These are phyloP conservation scores for Acmispon strigosus DNA, from an alignment of 306 rosid species.

Conservation along the genomic window DNA sequence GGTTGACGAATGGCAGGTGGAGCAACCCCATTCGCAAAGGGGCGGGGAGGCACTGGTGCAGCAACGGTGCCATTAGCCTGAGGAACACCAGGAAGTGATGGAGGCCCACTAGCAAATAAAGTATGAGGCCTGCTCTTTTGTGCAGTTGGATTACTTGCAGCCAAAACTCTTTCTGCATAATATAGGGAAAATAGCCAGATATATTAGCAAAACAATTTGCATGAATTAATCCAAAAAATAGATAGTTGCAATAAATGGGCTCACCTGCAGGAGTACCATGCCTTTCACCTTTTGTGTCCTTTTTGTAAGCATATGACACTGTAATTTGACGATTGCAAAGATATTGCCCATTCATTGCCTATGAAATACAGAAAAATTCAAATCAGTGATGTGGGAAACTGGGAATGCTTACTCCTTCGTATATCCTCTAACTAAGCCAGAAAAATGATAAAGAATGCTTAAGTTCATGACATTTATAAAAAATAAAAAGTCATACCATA, in stretches of 20 bases:
- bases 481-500: no score
- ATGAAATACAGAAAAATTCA: constrained; percentile 3
- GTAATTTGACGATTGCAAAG: constrained; percentile 98
- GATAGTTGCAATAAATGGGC: constrained; percentile 10
- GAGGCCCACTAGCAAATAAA: constrained; percentile 92
- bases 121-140: constrained; percentile 96
- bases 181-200: background rate
- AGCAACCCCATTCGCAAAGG: constrained; percentile 69
- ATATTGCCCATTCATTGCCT: constrained; percentile 99
- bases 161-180: constrained; percentile 90
- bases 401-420: background rate
- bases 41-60: constrained; percentile 70
- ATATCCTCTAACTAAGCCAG: background rate
- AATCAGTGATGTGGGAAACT: background rate
- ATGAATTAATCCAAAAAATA: background rate
- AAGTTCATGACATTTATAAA: no score
- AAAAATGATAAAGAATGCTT: no score
- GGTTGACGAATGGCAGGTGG: constrained; percentile 68
- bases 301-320: constrained; percentile 96
- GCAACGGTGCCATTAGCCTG: constrained; percentile 55
- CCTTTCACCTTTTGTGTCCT: constrained; percentile 97
- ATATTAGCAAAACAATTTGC: background rate
- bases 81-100: constrained; percentile 57
- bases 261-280: constrained; percentile 98
- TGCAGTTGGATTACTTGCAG: constrained; percentile 80